Evolutionary conservation across 257 asterid species (phyloP).

Genomic region (Scutellaria barbata): DNA sequence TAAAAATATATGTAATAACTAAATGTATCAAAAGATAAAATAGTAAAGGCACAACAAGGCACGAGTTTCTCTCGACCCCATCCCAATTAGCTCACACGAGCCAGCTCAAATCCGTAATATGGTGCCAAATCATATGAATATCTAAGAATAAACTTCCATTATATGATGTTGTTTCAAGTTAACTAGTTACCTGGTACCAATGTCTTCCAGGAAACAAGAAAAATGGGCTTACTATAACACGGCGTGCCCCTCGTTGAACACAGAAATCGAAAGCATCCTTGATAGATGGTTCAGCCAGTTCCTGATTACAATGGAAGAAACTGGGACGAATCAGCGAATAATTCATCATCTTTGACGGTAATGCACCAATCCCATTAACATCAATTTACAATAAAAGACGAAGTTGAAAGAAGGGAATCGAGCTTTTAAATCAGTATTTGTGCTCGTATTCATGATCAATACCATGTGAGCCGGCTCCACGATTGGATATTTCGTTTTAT

Average conservation of each 20-base stretch:
- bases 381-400: background rate
- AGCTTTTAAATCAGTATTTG: background rate
- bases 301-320: constrained; percentile 50
- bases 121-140: too few species aligned
- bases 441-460: constrained; percentile 24
- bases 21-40: too few species aligned
- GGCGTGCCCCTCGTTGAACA: constrained; percentile 80
- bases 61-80: too few species aligned
- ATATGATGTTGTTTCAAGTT: background rate
- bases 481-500: constrained; percentile 69
- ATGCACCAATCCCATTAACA: background rate
- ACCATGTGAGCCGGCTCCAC: constrained; percentile 99
- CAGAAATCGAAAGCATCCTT: constrained; percentile 79
- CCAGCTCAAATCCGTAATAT: too few species aligned
- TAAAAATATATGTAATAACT: too few species aligned
- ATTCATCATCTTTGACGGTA: background rate
- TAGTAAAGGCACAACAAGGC: too few species aligned
- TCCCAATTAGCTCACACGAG: too few species aligned
- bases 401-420: background rate
- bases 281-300: constrained; percentile 93
- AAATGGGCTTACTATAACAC: constrained; percentile 92
- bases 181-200: constrained; percentile 72
- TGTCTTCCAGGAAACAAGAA: constrained; percentile 97
- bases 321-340: constrained; percentile 1
- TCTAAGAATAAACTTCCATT: too few species aligned